phyloP scores from a whole-genome alignment of 2,329 filamentous ascomycete species.

The Penicillium fuscoglaucum region DNA sequence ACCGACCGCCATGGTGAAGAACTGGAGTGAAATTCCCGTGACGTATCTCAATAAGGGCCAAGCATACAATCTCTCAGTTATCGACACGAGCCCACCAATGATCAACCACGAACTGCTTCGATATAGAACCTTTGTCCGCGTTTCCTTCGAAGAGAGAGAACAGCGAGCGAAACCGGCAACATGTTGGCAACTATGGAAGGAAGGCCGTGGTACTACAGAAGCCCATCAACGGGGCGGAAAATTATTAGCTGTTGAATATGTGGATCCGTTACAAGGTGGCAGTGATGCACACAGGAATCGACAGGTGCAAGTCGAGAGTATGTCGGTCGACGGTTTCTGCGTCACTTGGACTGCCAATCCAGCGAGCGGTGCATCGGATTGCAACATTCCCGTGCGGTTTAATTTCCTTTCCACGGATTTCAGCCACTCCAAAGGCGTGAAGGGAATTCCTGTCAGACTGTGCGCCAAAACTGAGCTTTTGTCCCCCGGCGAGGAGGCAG shows the following conservation, averaged over 20 bases:
- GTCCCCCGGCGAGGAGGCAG: slow-evolving; percentile 50
- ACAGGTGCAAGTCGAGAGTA: slow-evolving; percentile 68
- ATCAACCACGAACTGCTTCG: slow-evolving; percentile 61
- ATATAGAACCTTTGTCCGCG: slow-evolving; percentile 89
- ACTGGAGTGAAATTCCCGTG: slow-evolving; percentile 87
- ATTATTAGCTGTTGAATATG: slow-evolving; percentile 91
- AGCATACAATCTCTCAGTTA: slow-evolving; percentile 81
- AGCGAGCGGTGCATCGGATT: slow-evolving; percentile 66
- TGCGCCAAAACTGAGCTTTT: slow-evolving; percentile 84
- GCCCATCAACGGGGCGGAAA: slow-evolving; percentile 91
- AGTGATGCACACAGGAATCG: slow-evolving; percentile 58
- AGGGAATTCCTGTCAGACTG: slow-evolving; percentile 89
- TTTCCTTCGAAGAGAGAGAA: slow-evolving; percentile 95
- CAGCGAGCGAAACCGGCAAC: slow-evolving; percentile 78
- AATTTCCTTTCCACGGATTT: slow-evolving; percentile 99
- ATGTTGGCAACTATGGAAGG: slow-evolving; percentile 94
- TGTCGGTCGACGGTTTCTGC: slow-evolving; percentile 91
- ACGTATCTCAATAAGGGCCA: slow-evolving; percentile 98
- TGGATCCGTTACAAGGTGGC: slow-evolving; percentile 63
- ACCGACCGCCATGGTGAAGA: slow-evolving; percentile 89
- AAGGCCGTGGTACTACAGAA: slow-evolving; percentile 92
- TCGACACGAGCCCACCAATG: slow-evolving; percentile 69
- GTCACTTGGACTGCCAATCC: slow-evolving; percentile 80
- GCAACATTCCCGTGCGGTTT: slow-evolving; percentile 87
- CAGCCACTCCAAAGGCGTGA: slow-evolving; percentile 97